Base-by-base conservation (phyloP, 2,329 filamentous ascomycete species). In the Aspergillus calidoustus region DNA sequence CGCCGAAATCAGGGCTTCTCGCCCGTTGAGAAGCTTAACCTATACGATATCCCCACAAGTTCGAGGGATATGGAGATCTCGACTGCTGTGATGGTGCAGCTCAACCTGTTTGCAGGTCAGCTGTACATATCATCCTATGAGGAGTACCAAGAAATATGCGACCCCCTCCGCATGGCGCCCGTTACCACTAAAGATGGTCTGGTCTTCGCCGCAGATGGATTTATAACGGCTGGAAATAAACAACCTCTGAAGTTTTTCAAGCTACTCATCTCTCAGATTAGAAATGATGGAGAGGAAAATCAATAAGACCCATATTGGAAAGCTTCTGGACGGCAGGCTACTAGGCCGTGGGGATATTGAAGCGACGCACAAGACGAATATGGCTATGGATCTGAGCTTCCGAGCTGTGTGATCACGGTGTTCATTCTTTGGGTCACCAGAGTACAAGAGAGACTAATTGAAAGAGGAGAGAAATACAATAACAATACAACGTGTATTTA, bases 21-120 rank as follows among this genome's bases (percentile, higher is more conserved):
- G 3, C 59, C 79, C 2, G 70, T 88, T 0, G 83, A 88, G 50
- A 54, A 69, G 0, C 73, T 89, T 0, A 61, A 73, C 1, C 74
- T 87, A 1, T 84, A 79, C 66, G 77, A 72, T 1, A 59, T 81
- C 1, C 78, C 80, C 0, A 43, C 48, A 1, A 44, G 71, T 0
- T 61, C 64, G 2, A 7, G 1, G 0, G 63, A 67, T 22, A 62
- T 51, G 0, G 34, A 30, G 6, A 59, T 72, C 3, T 68, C 66
- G 13, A 71, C 67, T 8, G 69, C 59, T 0, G 68, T 84, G 0
- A 71, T 76, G 0, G 74, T 79, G 0, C 79, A 86, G 59, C 79
- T 92, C 0, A 89, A 89, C 47, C 74, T 92, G 0, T 91, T 92
- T 59, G 80, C 90, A 0, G 90, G 89, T 0, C 87, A 90, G 58